Conservation (phyloP, 371 early-diverging fungal species). For the Conidiobolus incongruus region DNA sequence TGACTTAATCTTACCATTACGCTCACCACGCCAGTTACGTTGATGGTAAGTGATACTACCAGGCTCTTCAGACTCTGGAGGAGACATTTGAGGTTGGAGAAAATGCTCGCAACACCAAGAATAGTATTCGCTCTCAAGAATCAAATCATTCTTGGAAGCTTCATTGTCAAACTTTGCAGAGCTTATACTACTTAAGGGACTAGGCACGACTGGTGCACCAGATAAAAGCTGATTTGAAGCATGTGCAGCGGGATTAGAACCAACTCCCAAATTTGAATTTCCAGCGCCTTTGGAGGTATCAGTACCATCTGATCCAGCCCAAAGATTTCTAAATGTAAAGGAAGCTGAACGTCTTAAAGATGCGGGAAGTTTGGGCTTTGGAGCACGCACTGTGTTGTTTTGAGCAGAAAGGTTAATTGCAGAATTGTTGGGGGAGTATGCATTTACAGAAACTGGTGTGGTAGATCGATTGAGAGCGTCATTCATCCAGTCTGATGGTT, state of each 20-base stretch:
- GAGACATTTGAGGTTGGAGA: constrained; percentile 67
- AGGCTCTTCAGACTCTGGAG: constrained; percentile 59
- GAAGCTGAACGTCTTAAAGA: not conserved
- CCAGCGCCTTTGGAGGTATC: not conserved
- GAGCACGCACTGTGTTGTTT: not conserved
- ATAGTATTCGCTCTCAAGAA: constrained; percentile 37
- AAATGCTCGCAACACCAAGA: constrained; percentile 77
- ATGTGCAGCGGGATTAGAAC: not conserved
- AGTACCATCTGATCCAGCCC: not conserved
- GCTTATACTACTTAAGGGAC: constrained; percentile 1
- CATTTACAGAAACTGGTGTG: not conserved
- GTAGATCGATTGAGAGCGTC: too few relatives aligned
- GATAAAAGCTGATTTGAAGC: not conserved
- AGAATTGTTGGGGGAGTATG: not conserved
- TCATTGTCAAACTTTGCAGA: constrained; percentile 4
- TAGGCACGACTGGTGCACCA: not conserved
- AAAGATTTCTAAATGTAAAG: not conserved
- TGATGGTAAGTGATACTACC: constrained; percentile 60
- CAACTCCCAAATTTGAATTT: not conserved
- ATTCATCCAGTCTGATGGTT: too few relatives aligned
- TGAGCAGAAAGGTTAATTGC: not conserved
- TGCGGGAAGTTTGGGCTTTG: not conserved
- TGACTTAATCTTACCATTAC: constrained; percentile 41
- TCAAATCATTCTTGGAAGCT: constrained; percentile 11
- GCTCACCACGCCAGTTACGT: constrained; percentile 45